A percentile compares a stretch with the other conserved stretches of the same genome.
phyloP scores from a whole-genome alignment of 2,329 filamentous ascomycete genomes.

The Colletotrichum cordylinicola region DNA sequence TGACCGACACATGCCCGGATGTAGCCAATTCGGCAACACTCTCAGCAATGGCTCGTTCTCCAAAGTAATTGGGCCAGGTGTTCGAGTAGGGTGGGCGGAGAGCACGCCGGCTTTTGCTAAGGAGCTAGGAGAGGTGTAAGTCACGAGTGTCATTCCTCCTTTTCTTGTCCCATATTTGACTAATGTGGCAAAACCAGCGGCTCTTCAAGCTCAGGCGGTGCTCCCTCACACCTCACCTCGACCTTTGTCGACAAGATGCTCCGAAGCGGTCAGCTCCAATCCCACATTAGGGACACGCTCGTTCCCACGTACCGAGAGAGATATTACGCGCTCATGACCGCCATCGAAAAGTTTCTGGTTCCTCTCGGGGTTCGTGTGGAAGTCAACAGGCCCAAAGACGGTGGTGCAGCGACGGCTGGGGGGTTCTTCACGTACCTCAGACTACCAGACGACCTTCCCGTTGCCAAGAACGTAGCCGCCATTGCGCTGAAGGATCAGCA shows the following conservation, averaged over 20 bases:
- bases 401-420: slow-evolving; percentile 36
- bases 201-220: background rate
- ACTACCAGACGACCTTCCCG: slow-evolving; percentile 44
- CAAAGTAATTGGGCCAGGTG: slow-evolving; percentile 83
- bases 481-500: slow-evolving; percentile 65
- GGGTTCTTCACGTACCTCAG: slow-evolving; percentile 72
- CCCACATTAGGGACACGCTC: slow-evolving; percentile 23
- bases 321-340: slow-evolving; percentile 22
- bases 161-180: accelerated
- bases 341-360: slow-evolving; percentile 22
- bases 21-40: slow-evolving; percentile 73
- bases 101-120: slow-evolving; percentile 60
- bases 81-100: slow-evolving; percentile 86
- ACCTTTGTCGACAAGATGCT: slow-evolving; percentile 25
- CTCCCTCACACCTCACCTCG: slow-evolving; percentile 30
- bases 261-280: slow-evolving; percentile 19
- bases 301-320: slow-evolving; percentile 25
- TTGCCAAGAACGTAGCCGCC: slow-evolving; percentile 44
- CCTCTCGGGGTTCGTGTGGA: slow-evolving; percentile 1
- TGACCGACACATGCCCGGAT: slow-evolving; percentile 67
- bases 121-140: slow-evolving; percentile 58
- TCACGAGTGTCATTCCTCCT: slow-evolving; percentile 30
- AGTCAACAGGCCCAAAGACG: background rate
- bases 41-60: slow-evolving; percentile 91
- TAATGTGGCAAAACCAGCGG: background rate